Conservation (phyloP, 108 stramenopile species). For the Fistulifera pelliculosa region DNA sequence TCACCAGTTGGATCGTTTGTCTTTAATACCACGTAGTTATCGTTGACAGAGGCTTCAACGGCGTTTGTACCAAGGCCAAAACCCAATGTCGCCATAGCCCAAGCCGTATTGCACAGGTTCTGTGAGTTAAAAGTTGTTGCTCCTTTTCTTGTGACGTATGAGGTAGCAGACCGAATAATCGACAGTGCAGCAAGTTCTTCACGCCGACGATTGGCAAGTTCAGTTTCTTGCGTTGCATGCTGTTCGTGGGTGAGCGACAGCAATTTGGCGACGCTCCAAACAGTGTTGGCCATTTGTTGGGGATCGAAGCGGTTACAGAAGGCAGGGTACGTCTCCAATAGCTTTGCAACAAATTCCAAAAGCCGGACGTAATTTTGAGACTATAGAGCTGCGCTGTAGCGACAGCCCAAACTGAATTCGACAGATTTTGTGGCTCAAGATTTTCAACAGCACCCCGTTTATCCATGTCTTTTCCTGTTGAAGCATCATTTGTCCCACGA, state of each 20-base stretch:
- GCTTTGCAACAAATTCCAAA: constrained; percentile 44
- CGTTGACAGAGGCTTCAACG: constrained; percentile 21
- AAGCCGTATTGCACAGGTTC: constrained; percentile 44
- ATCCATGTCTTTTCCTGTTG: constrained; percentile 8
- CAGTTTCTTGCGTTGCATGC: constrained; percentile 1
- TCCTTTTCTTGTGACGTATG: constrained; percentile 25
- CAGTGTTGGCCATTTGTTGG: constrained; percentile 60
- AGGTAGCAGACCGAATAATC: constrained; percentile 48
- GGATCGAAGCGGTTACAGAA: constrained; percentile 61
- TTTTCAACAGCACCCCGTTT: background rate
- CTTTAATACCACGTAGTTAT: constrained; percentile 43
- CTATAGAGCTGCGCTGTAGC: constrained; percentile 50
- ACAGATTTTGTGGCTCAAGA: constrained; percentile 45
- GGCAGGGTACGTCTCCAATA: constrained; percentile 36
- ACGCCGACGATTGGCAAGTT: background rate
- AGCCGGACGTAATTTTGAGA: constrained; percentile 25
- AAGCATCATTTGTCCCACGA: constrained; percentile 30
- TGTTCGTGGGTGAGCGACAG: constrained; percentile 28
- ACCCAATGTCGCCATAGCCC: constrained; percentile 71
- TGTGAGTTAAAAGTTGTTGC: constrained; percentile 57
- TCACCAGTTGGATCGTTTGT: constrained; percentile 49
- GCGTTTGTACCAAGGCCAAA: constrained; percentile 41
- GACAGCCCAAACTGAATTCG: constrained; percentile 70
- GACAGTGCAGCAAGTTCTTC: constrained; percentile 29
- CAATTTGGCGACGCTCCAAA: constrained; percentile 71